Conservation (phyloP, 345 rosid genomes). For the Boechera stricta region DNA sequence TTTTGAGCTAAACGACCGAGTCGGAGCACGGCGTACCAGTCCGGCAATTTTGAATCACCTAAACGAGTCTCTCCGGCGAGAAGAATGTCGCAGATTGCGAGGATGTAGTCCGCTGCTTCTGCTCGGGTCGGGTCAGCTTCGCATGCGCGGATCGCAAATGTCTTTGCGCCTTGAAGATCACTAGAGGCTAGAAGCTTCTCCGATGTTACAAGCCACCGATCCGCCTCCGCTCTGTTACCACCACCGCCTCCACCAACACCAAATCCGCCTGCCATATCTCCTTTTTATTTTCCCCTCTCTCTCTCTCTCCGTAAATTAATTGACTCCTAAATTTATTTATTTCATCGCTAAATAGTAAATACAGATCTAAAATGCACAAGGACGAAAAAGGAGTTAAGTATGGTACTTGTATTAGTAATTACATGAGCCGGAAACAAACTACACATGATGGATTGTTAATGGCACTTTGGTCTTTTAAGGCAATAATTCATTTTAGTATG, state of each 20-base stretch:
- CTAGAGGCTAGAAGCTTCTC: slow-evolving; percentile 80
- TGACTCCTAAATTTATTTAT: background rate
- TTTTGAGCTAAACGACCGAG: slow-evolving; percentile 66
- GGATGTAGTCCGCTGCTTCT: slow-evolving; percentile 67
- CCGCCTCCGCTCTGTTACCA: slow-evolving; percentile 66
- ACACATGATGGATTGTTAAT: too few species aligned
- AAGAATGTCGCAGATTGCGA: slow-evolving; percentile 81
- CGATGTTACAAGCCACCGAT: slow-evolving; percentile 83
- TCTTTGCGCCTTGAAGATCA: slow-evolving; percentile 79
- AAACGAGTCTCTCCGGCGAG: slow-evolving; percentile 59
- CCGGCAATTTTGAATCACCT: slow-evolving; percentile 51
- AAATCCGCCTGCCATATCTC: slow-evolving; percentile 34
- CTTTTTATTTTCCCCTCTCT: background rate
- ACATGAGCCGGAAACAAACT: background rate
- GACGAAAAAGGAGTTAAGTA: background rate
- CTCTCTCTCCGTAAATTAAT: slow-evolving; percentile 8
- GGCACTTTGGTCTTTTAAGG: too few species aligned
- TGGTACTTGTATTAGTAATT: too few species aligned
- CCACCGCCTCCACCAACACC: slow-evolving; percentile 45
- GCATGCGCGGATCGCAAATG: slow-evolving; percentile 83
- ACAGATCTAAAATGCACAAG: background rate
- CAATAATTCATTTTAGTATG: too few species aligned
- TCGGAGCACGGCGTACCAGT: slow-evolving; percentile 88
- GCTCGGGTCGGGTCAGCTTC: slow-evolving; percentile 71
- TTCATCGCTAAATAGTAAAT: background rate